Evolutionary conservation across 1,284 basidiomycete species (phyloP).

Genomic region (Heliocybe sulcata): DNA sequence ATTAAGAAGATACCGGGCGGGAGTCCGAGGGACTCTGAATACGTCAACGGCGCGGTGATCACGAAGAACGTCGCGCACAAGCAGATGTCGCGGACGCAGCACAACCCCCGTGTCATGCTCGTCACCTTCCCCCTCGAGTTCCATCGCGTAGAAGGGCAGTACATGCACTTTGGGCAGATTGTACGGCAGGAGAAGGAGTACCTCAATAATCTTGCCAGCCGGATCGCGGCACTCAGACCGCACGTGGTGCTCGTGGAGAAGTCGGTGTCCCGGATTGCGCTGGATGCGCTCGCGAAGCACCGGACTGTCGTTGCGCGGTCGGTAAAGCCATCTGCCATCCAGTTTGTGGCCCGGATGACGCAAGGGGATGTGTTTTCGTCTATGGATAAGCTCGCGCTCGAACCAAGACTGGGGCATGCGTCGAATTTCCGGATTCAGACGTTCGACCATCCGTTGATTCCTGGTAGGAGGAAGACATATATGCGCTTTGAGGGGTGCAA

Average conservation of each 20-base stretch:
- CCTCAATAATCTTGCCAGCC: constrained; percentile 80
- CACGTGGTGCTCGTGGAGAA: constrained; percentile 92
- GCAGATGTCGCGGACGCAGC: constrained; percentile 66
- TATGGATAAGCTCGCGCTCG: constrained; percentile 89
- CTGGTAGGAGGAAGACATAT: constrained; percentile 88
- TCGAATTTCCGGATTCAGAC: constrained; percentile 87
- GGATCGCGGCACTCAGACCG: constrained; percentile 87
- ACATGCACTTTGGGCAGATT: constrained; percentile 90
- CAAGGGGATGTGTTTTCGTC: constrained; percentile 94
- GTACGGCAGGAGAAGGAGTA: constrained; percentile 95
- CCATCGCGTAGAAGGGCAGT: constrained; percentile 89
- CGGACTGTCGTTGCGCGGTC: constrained; percentile 89
- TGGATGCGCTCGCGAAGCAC: constrained; percentile 84
- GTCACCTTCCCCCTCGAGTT: constrained; percentile 96
- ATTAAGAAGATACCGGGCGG: constrained; percentile 99
- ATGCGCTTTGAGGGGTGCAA: constrained; percentile 97
- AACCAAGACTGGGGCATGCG: constrained; percentile 89
- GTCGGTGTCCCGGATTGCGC: constrained; percentile 86
- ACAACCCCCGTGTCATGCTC: constrained; percentile 89
- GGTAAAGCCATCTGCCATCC: constrained; percentile 85
- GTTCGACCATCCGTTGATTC: constrained; percentile 88
- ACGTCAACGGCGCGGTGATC: constrained; percentile 95
- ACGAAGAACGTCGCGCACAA: constrained; percentile 98
- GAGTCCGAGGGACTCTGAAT: constrained; percentile 87
- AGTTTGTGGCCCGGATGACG: constrained; percentile 88